These are phyloP conservation scores for Cordyceps cicadae DNA, from an alignment of 2,329 filamentous ascomycete species.

Conservation along the genomic window DNA sequence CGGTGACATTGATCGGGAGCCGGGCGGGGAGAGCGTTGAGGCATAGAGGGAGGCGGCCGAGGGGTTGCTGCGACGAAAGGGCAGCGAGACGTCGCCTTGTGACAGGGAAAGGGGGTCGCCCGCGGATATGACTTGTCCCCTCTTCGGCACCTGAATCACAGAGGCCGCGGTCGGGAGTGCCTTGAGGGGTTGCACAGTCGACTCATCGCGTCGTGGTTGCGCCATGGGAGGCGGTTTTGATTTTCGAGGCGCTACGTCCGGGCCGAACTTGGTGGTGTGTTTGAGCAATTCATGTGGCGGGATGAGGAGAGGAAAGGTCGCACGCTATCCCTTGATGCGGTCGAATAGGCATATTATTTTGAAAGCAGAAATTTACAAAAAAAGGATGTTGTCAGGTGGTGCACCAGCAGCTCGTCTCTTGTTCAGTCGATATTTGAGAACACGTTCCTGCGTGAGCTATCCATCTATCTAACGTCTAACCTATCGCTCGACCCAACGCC, in stretches of 20 bases:
- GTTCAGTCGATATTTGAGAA: slow-evolving; percentile 2
- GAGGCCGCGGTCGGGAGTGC: slow-evolving; percentile 60
- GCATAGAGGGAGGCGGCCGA: slow-evolving; percentile 55
- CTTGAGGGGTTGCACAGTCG: slow-evolving; percentile 59
- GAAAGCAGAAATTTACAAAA: neutral
- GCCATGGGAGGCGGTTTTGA: slow-evolving; percentile 50
- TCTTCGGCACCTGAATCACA: slow-evolving; percentile 50
- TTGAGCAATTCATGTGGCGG: slow-evolving; percentile 12
- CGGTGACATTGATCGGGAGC: slow-evolving; percentile 61
- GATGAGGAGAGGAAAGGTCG: slow-evolving; percentile 16
- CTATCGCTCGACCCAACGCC: neutral
- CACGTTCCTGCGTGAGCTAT: slow-evolving; percentile 1
- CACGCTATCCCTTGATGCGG: slow-evolving; percentile 16
- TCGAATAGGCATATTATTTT: slow-evolving; percentile 23
- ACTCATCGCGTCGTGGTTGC: slow-evolving; percentile 55
- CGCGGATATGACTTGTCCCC: slow-evolving; percentile 49
- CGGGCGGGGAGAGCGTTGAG: slow-evolving; percentile 58
- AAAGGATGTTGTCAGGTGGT: slow-evolving; percentile 3
- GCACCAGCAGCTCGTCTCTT: slow-evolving; percentile 1
- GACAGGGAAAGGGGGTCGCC: slow-evolving; percentile 38
- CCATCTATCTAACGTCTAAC: too few relatives aligned
- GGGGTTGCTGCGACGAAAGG: slow-evolving; percentile 46
- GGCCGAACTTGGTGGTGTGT: slow-evolving; percentile 8
- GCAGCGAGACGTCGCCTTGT: slow-evolving; percentile 45
- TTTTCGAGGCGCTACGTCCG: slow-evolving; percentile 15